Conservation (phyloP, 768 basidiomycete genomes). For the Agaricus subrufescens region DNA sequence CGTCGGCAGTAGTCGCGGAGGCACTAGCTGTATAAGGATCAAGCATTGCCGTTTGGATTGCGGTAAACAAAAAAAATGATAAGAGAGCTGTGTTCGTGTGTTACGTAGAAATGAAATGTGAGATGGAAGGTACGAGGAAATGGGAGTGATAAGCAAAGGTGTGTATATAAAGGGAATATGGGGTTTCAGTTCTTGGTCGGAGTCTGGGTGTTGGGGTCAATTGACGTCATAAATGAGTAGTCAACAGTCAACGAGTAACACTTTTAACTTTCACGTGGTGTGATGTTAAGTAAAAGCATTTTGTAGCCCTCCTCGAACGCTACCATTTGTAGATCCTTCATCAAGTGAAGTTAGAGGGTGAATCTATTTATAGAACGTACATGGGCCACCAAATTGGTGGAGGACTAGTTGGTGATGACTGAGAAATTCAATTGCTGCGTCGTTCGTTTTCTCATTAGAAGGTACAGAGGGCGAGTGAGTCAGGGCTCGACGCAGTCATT, state of each 20-base stretch:
- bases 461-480: no score
- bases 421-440: no score
- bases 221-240: conserved; percentile 2
- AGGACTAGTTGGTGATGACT: no score
- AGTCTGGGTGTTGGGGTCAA: neutral
- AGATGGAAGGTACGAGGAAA: neutral
- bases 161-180: neutral
- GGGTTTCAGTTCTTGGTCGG: neutral
- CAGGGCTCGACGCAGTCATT: no score
- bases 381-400: no score
- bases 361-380: no score
- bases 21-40: conserved; percentile 73
- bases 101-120: neutral
- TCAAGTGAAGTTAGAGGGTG: no score
- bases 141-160: neutral
- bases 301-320: no score
- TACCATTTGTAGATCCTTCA: no score
- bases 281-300: no score
- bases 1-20: conserved; percentile 50
- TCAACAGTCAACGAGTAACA: neutral
- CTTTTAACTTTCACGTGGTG: neutral
- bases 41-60: conserved; percentile 31
- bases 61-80: no score
- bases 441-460: no score
- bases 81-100: neutral